Percentiles rank a stretch among this genome's conserved stretches.
Conservation (phyloP, 441 rosid genomes). For the Adansonia gregorii region DNA sequence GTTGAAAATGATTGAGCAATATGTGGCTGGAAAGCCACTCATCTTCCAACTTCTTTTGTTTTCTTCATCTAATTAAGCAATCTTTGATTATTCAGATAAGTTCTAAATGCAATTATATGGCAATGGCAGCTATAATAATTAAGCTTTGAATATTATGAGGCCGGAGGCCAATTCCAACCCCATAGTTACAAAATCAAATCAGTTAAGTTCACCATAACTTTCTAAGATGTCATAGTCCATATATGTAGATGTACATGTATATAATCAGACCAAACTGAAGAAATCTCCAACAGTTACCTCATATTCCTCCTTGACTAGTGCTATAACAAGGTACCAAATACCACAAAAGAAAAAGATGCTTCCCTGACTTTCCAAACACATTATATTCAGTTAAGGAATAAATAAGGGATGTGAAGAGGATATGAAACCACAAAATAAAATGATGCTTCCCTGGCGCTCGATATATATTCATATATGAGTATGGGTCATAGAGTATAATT, state of each 20-base stretch:
- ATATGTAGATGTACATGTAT: not conserved
- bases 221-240: not conserved
- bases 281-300: not conserved
- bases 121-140: not conserved
- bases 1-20: constrained; percentile 10
- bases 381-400: not conserved
- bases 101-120: constrained; percentile 1
- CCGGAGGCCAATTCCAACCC: not conserved
- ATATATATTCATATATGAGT: too few species aligned
- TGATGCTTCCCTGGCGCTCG: too few species aligned
- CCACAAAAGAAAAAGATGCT: not conserved
- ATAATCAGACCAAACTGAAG: not conserved
- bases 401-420: too few species aligned
- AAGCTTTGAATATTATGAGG: not conserved
- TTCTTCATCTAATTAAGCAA: not conserved
- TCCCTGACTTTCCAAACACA: not conserved
- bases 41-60: constrained; percentile 20
- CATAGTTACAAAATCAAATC: not conserved
- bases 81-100: not conserved
- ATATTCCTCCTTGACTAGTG: not conserved
- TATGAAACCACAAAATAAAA: too few species aligned
- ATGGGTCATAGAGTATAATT: too few species aligned
- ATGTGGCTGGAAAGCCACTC: constrained; percentile 12
- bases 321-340: not conserved
- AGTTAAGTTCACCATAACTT: not conserved